Evolutionary conservation across 2,329 filamentous ascomycete species (phyloP), one percentile per base, ranked within the genome.

Genomic region (Lasiodiplodia sp.): DNA sequence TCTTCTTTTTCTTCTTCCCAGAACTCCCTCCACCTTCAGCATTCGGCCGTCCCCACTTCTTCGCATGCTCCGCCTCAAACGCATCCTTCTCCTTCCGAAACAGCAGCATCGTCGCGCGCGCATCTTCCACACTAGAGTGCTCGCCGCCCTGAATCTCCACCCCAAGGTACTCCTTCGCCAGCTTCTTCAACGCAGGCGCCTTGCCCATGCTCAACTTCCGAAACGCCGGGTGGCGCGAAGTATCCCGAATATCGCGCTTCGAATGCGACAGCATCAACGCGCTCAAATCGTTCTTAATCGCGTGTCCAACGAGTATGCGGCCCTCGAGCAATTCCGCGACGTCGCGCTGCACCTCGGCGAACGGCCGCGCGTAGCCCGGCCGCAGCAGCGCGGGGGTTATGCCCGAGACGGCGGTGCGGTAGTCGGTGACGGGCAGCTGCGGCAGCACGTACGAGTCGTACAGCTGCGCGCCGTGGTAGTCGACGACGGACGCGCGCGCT

Each of bases 401-500:
- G 7, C 96, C 96, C 70, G 92, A 96, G 51, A 97, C 90, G 70
- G 87, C 84, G 2, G 94, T 98, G 70, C 96, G 88, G 91, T 94
- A 99, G 80, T 99, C 92, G 16, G 92, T 94, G 2, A 99, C 92
- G 67, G 83, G 84, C 75, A 94, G 90, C 69, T 89, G 88, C 0
- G 93, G 92, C 66, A 88, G 87, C 11, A 98, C 96, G 76, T 92
- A 98, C 14, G 92, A 95, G 83, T 99, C 96, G 85, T 98, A 97
- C 56, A 99, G 83, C 79, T 97, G 93, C 34, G 91, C 88, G 21
- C 94, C 94, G 77, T 97, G 93, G 79, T 94, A 99, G 79, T 98
- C 97, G 73, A 97, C 94, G 18, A 97, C 83, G 76, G 92, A 97
- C 67, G 95, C 93, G 57, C 96, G 88, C 1, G 96, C 96, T 55